A percentile compares a stretch with the other conserved stretches of the same genome.
These are phyloP conservation scores for Iris pallida DNA, from an alignment of 116 monocot genomes.

Conservation along the genomic window DNA sequence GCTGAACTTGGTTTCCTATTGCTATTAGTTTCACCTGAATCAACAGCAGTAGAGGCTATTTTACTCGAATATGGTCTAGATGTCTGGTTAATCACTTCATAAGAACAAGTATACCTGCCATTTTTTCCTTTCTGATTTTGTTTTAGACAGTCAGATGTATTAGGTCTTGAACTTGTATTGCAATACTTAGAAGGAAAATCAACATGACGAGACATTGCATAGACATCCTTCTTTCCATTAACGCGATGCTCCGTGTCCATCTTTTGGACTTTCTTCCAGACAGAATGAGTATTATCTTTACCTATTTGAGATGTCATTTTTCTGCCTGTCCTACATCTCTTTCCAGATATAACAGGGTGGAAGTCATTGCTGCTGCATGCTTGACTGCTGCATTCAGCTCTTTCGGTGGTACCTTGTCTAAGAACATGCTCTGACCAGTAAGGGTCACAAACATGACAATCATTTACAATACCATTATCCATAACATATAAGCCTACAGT, in stretches of 20 bases:
- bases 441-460: not conserved
- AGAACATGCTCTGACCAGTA: conserved; percentile 11
- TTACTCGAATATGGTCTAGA: not conserved
- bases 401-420: not conserved
- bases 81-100: not conserved
- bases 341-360: not conserved
- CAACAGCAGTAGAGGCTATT: not conserved
- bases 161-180: not conserved
- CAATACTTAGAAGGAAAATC: not conserved
- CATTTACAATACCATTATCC: conserved; percentile 10
- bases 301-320: not conserved
- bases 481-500: not conserved
- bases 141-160: not conserved
- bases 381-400: not conserved
- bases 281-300: too few relatives aligned
- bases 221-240: not conserved
- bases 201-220: not conserved
- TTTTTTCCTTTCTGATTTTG: not conserved
- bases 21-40: not conserved
- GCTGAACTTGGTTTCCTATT: too few relatives aligned
- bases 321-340: not conserved
- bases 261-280: not conserved
- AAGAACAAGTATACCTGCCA: not conserved
- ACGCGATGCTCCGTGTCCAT: not conserved
- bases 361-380: not conserved